These are phyloP conservation scores for Russula brevipes DNA, from an alignment of 768 basidiomycete species.

Conservation along the genomic window DNA sequence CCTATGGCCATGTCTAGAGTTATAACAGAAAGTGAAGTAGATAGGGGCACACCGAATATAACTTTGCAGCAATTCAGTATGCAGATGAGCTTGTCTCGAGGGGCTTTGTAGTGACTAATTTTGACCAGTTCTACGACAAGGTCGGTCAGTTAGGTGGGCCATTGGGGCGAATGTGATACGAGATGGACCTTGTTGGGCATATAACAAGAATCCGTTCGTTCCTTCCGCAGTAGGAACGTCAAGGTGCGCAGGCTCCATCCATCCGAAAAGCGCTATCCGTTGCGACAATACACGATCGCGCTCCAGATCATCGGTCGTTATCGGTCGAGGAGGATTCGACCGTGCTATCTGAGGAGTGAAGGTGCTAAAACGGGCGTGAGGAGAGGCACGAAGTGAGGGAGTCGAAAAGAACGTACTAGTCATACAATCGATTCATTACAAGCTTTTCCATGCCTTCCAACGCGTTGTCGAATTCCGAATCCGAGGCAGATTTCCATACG, in stretches of 20 bases:
- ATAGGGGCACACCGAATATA: conserved; percentile 75
- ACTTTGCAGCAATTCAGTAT: conserved; percentile 98
- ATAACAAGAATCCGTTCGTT: conserved; percentile 77
- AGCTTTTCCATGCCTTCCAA: conserved; percentile 99
- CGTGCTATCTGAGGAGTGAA: conserved; percentile 82
- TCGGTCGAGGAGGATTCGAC: conserved; percentile 60
- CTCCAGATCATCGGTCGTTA: conserved; percentile 95
- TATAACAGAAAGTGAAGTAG: conserved; percentile 9
- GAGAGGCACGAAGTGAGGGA: background rate
- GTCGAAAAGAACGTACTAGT: conserved; percentile 61
- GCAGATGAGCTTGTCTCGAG: conserved; percentile 96
- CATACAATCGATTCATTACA: conserved; percentile 96
- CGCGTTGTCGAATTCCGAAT: conserved; percentile 90
- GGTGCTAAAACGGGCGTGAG: conserved; percentile 50
- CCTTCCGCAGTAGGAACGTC: conserved; percentile 80
- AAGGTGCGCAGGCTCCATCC: conserved; percentile 85
- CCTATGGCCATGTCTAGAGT: conserved; percentile 42
- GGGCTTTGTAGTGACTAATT: conserved; percentile 98
- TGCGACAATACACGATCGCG: conserved; percentile 87
- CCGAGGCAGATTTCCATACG: conserved; percentile 72
- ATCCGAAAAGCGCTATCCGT: conserved; percentile 84
- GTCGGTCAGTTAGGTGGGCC: background rate
- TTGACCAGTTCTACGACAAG: conserved; percentile 71
- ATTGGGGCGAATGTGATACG: background rate
- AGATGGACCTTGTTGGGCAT: conserved; percentile 75